Conservation (phyloP, 345 rosid genomes). For the Punica granatum region DNA sequence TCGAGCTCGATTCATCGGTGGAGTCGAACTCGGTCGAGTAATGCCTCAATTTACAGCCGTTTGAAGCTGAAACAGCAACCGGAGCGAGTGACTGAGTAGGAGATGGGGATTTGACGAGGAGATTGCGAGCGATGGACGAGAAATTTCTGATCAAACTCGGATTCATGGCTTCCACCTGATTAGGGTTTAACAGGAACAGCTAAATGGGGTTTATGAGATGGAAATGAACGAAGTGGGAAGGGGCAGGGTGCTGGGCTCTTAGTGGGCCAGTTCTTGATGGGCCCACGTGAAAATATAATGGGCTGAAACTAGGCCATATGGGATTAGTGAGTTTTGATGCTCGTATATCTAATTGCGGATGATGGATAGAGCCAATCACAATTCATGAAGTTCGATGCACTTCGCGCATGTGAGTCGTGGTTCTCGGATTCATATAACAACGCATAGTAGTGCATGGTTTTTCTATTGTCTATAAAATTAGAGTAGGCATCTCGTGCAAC, state of each 20-base stretch:
- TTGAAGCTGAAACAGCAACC: not conserved
- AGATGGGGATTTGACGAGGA: not conserved
- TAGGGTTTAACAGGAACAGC: not conserved
- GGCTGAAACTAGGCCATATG: not conserved
- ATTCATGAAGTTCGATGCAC: too few species aligned
- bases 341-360: too few species aligned
- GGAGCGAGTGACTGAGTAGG: not conserved
- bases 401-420: too few species aligned
- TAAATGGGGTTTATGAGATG: not conserved
- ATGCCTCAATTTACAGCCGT: not conserved
- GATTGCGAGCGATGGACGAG: constrained; percentile 11
- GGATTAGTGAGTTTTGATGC: too few species aligned
- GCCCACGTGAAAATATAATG: not conserved
- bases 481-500: too few species aligned
- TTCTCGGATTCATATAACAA: too few species aligned
- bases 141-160: constrained; percentile 1
- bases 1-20: not conserved
- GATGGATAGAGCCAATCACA: too few species aligned
- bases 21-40: not conserved
- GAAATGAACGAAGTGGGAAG: not conserved
- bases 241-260: not conserved
- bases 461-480: too few species aligned
- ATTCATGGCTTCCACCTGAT: constrained; percentile 7
- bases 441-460: too few species aligned
- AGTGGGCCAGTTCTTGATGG: not conserved